Conservation (phyloP, 176 grass and related monocot genomes). For the Melocanna baccifera region DNA sequence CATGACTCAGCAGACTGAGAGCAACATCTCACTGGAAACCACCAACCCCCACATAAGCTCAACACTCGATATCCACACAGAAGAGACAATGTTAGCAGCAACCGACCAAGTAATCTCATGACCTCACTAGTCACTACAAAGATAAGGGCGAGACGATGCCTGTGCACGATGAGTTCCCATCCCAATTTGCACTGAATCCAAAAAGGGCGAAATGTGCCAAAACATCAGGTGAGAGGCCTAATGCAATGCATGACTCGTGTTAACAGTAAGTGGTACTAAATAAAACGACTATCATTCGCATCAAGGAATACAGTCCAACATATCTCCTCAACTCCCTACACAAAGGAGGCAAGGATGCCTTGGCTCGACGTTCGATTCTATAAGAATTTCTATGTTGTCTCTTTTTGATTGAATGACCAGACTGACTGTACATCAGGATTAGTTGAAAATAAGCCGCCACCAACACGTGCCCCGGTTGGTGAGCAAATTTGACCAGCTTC, state of each 20-base stretch:
- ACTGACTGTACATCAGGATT: conserved; percentile 69
- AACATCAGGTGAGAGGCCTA: conserved; percentile 8
- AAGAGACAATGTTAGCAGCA: not conserved
- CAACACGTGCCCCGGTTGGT: conserved; percentile 28
- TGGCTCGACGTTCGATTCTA: conserved; percentile 28
- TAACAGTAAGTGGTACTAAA: conserved; percentile 35
- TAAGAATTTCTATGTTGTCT: conserved; percentile 41
- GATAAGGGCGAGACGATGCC: not conserved
- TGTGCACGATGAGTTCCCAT: not conserved
- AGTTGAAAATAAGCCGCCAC: conserved; percentile 57
- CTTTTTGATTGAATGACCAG: conserved; percentile 74
- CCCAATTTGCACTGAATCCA: conserved; percentile 29
- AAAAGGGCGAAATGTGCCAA: not conserved
- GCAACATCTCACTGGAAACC: not conserved
- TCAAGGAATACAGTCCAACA: conserved; percentile 43
- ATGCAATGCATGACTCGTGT: conserved; percentile 20
- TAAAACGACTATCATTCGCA: conserved; percentile 29
- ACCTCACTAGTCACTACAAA: not conserved
- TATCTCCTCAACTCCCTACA: conserved; percentile 35
- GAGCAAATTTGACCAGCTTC: conserved; percentile 42
- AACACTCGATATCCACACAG: not conserved
- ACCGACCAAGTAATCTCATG: not conserved
- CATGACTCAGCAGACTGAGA: not conserved
- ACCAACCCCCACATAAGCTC: not conserved
- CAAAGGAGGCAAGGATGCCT: conserved; percentile 41